Evolutionary conservation across 2,329 filamentous ascomycete genomes (phyloP).

Genomic region (Eutypa lata): DNA sequence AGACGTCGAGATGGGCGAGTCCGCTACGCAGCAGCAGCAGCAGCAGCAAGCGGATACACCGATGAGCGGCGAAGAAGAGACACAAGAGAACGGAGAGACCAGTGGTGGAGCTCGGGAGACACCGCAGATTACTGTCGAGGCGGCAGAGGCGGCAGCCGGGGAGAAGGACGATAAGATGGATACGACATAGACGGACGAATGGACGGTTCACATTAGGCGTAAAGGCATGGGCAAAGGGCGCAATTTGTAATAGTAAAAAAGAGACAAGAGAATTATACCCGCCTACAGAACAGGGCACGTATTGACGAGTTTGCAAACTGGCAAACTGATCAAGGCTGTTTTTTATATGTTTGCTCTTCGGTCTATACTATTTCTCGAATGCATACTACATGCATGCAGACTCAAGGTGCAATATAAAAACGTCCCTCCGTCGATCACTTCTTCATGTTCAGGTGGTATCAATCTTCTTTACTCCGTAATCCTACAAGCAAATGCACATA

Average conservation of each 20-base stretch:
- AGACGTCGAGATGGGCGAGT: conserved; percentile 33
- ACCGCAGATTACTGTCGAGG: conserved; percentile 48
- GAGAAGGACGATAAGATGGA: conserved; percentile 63
- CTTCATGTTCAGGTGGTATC: conserved; percentile 8
- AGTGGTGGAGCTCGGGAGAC: conserved; percentile 31
- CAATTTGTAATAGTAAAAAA: no score
- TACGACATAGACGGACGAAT: conserved; percentile 39
- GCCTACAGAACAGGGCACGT: neutral
- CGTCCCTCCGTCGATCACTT: no score
- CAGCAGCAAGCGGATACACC: conserved; percentile 27
- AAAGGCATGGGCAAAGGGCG: no score
- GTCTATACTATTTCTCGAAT: no score
- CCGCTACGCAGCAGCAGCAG: conserved; percentile 31
- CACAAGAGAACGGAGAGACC: conserved; percentile 12
- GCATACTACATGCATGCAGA: no score
- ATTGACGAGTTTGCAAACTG: no score
- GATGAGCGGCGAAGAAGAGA: conserved; percentile 36
- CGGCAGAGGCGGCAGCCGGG: conserved; percentile 33
- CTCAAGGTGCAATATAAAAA: no score
- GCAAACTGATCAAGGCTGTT: neutral
- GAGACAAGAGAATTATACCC: neutral
- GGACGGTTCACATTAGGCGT: neutral
- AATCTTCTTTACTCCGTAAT: conserved; percentile 1
- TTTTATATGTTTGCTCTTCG: neutral
- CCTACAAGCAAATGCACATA: neutral